Evolutionary conservation across 1,139 yeast species (phyloP), one percentile per base, ranked within the genome.

Genomic region (Debaryomyces udenii): DNA sequence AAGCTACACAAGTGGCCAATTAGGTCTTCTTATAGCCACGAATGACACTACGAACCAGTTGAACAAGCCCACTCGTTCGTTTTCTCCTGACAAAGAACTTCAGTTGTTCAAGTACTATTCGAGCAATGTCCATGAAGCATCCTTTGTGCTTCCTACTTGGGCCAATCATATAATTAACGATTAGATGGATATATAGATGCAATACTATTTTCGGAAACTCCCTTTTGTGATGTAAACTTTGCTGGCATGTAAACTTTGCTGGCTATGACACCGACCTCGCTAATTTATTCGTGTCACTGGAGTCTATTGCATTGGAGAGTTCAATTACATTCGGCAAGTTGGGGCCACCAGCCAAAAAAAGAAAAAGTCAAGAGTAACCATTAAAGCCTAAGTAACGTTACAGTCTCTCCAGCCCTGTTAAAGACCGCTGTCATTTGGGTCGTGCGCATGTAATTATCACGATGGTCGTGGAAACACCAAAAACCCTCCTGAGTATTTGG

Each of bases 1-100:
- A 37, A 84, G 94, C 11, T 91, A 91, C 63, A 91, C 99, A n/a
- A 84, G 96, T 6, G 99, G 99, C 24, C 97, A 90, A 65, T 76
- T 93, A 48, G 97, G 97, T 1, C 74, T 93, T 48, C 77, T 93
- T 68, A 79, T 91, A 31, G 91, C 96, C 51, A 76, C 87, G 47
- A 87, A 85, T 60, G 80, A 83, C 53, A 52, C 68, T 1, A 42
- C 59, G 1, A 69, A 75, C 33, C 66, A 78, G 50, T 74, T 90
- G 50, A 66, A 66, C 30, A 62, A 48, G 29, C 96, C 97, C 3
- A 49, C 64, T 15, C 76, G 95, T 51, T 48, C 37, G 11, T 54
- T 66, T 23, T 48, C 73, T 6, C 54, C 56, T 2, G 78, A 68
- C 35, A 62, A 73, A 38, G 93, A 87, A 57, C 61, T 60, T 34